phyloP scores from a whole-genome alignment of 1,284 basidiomycete genomes.

The Boletus semigastroideus region DNA sequence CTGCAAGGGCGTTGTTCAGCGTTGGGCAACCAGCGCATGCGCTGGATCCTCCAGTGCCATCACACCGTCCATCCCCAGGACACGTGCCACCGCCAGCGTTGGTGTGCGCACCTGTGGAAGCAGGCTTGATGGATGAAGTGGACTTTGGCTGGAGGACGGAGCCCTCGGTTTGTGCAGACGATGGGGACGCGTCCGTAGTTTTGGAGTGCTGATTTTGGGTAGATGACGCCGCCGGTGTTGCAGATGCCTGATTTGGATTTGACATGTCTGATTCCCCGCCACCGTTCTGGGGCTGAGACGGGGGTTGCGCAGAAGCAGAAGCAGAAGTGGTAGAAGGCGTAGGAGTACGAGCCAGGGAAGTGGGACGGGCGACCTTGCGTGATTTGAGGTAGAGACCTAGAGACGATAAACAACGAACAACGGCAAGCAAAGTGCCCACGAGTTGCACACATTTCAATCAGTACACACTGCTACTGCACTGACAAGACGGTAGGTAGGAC shows the following conservation, averaged over 20 bases:
- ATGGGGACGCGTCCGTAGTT: slow-evolving; percentile 29
- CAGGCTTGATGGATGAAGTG: slow-evolving; percentile 21
- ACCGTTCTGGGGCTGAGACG: slow-evolving; percentile 29
- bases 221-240: slow-evolving; percentile 23
- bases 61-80: slow-evolving; percentile 93
- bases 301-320: slow-evolving; percentile 37
- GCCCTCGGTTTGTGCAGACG: slow-evolving; percentile 26
- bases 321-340: slow-evolving; percentile 35
- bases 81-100: slow-evolving; percentile 69
- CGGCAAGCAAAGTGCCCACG: slow-evolving; percentile 37
- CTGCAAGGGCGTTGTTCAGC: slow-evolving; percentile 77
- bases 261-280: slow-evolving; percentile 34
- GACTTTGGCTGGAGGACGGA: slow-evolving; percentile 27
- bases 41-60: slow-evolving; percentile 89
- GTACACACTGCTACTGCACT: slow-evolving; percentile 38
- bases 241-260: slow-evolving; percentile 35
- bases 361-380: slow-evolving; percentile 56
- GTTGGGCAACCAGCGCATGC: slow-evolving; percentile 93
- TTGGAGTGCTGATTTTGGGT: slow-evolving; percentile 36
- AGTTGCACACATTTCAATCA: slow-evolving; percentile 39
- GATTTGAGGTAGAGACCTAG: slow-evolving; percentile 71
- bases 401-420: slow-evolving; percentile 33
- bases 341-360: slow-evolving; percentile 44
- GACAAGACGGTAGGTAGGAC: slow-evolving; percentile 32
- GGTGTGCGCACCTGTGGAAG: slow-evolving; percentile 31